A percentile compares a stretch with the other conserved stretches of the same genome.
Evolutionary conservation across 2,329 filamentous ascomycete species (phyloP).

Genomic region (Aspergillus fructus): DNA sequence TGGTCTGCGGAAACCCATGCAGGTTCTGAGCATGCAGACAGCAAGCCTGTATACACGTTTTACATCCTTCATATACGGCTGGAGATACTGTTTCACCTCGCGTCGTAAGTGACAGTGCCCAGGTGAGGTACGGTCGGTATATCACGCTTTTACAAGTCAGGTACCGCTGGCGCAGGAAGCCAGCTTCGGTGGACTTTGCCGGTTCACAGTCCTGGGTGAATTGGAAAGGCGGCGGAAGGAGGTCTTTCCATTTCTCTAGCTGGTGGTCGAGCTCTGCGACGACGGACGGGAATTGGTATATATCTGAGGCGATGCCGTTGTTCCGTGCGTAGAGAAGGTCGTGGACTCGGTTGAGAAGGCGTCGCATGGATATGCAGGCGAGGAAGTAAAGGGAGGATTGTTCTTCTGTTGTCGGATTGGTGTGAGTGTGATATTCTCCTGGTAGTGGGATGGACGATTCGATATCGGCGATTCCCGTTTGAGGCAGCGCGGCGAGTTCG

Average conservation of each 20-base stretch:
- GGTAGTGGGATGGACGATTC: conserved; percentile 53
- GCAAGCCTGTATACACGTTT: conserved; percentile 50
- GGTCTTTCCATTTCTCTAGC: conserved; percentile 35
- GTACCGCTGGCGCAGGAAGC: conserved; percentile 53
- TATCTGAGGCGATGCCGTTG: conserved; percentile 47
- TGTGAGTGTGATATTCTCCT: conserved; percentile 49
- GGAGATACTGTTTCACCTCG: conserved; percentile 26
- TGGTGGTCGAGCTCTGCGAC: conserved; percentile 41
- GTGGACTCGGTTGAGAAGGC: conserved; percentile 25
- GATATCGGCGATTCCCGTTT: conserved; percentile 52
- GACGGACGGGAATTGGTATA: conserved; percentile 48
- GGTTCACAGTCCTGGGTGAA: conserved; percentile 34
- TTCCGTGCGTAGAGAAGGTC: conserved; percentile 48
- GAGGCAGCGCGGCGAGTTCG: conserved; percentile 52
- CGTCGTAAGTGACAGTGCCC: conserved; percentile 46
- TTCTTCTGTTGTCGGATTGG: conserved; percentile 41
- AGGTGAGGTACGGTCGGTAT: conserved; percentile 53
- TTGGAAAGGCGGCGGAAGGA: conserved; percentile 29
- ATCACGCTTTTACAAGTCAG: conserved; percentile 55
- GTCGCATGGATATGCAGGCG: conserved; percentile 48
- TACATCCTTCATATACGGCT: conserved; percentile 44
- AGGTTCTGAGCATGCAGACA: conserved; percentile 52
- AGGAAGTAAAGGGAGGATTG: conserved; percentile 54
- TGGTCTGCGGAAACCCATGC: conserved; percentile 50
- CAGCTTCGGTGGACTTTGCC: conserved; percentile 44